Evolutionary conservation across 2,329 filamentous ascomycete species (phyloP).

Genomic region (Claviceps monticola): DNA sequence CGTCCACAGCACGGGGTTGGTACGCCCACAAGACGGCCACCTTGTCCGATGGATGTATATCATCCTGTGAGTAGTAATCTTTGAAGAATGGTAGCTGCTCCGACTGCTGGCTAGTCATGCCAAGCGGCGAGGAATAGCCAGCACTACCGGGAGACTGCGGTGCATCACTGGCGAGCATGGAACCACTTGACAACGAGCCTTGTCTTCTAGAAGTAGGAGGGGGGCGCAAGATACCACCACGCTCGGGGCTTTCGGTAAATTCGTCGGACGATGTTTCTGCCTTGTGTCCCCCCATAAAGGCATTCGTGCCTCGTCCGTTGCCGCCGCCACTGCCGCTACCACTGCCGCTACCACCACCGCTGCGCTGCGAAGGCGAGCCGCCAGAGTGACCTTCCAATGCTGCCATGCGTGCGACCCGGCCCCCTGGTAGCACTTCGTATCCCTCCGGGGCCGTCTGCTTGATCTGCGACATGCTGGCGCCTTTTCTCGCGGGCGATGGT

Average conservation of each 20-base stretch:
- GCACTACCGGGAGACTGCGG: slow-evolving; percentile 61
- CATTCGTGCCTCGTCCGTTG: slow-evolving; percentile 24
- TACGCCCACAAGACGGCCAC: slow-evolving; percentile 95
- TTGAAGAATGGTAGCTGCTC: slow-evolving; percentile 96
- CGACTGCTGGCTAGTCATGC: slow-evolving; percentile 75
- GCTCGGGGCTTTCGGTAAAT: slow-evolving; percentile 56
- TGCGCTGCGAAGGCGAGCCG: slow-evolving; percentile 43
- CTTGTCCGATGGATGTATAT: slow-evolving; percentile 81
- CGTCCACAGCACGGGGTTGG: slow-evolving; percentile 81
- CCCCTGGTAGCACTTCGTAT: slow-evolving; percentile 68
- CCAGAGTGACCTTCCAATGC: slow-evolving; percentile 67
- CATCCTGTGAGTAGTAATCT: slow-evolving; percentile 95
- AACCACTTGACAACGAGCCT: slow-evolving; percentile 81
- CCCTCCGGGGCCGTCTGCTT: slow-evolving; percentile 30
- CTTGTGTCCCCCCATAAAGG: slow-evolving; percentile 30
- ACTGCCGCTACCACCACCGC: slow-evolving; percentile 24
- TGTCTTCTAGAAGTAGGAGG: slow-evolving; percentile 53
- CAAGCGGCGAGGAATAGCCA: slow-evolving; percentile 71
- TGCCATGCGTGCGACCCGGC: slow-evolving; percentile 89
- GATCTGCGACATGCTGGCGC: slow-evolving; percentile 26
- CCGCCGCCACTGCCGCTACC: slow-evolving; percentile 32
- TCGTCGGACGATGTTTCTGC: slow-evolving; percentile 56
- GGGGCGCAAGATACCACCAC: slow-evolving; percentile 40
- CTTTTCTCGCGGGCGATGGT: slow-evolving; percentile 56
- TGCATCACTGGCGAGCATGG: slow-evolving; percentile 56